Percentiles rank a stretch among this genome's conserved stretches.
Evolutionary conservation across 129 eudicot species (phyloP).

Genomic region (Pseudognaphalium luteoalbum): DNA sequence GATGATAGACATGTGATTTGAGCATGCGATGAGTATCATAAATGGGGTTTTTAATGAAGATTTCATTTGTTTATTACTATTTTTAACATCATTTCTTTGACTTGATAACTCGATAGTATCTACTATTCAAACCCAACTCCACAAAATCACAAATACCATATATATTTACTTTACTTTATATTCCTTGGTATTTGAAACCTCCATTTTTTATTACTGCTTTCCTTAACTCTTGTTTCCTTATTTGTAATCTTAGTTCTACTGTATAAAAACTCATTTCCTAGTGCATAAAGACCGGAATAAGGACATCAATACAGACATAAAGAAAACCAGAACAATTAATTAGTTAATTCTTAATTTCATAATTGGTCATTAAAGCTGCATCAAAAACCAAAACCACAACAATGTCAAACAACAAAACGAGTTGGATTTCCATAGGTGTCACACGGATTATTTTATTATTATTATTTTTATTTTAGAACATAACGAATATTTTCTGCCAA

Average conservation of each 20-base stretch:
- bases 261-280: not conserved
- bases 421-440: not conserved
- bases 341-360: not conserved
- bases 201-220: not conserved
- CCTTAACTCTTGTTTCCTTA: not conserved
- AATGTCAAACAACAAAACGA: conserved; percentile 1
- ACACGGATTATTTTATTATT: no score
- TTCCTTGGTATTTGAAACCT: conserved; percentile 14
- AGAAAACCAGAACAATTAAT: not conserved
- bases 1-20: not conserved
- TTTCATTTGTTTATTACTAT: conserved; percentile 18
- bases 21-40: conserved; percentile 19
- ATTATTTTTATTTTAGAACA: not conserved
- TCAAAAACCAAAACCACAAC: not conserved
- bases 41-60: conserved; percentile 16
- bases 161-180: not conserved
- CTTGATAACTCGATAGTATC: conserved; percentile 4
- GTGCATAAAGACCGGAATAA: not conserved
- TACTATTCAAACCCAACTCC: not conserved
- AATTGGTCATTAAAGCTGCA: not conserved
- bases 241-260: not conserved
- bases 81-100: conserved; percentile 25
- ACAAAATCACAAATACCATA: not conserved
- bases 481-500: not conserved
- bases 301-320: conserved; percentile 7